Base-by-base conservation (phyloP, 768 basidiomycete species). In the Macrocybe gigantea region DNA sequence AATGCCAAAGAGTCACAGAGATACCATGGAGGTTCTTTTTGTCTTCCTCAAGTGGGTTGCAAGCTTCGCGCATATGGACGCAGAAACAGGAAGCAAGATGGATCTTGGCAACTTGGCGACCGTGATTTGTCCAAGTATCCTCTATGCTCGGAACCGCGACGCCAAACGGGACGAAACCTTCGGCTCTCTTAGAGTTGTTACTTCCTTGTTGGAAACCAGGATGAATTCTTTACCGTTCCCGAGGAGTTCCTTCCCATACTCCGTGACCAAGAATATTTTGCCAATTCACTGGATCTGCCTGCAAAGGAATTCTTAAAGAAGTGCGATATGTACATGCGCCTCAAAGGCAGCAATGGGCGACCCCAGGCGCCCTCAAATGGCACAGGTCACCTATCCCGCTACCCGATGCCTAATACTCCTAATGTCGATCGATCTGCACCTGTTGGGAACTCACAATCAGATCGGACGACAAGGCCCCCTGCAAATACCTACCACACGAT, bases 11-110 rank as follows among this genome's bases (percentile, higher is more conserved):
- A 80, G 82, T 52, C 91, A 99, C 64, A 85, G 96, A 53, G 96
- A 99, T 66, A 97, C 95, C 13, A 83, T 96, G 81, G 96, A 99
- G 67, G 91, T 96, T 44, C 72, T 99, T 44, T 97, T 96, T 61
- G 94, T 96, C 31, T 99, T 99, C 73, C 77, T 99, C 55, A 96
- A 97, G 68, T 99, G 96, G 96, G 96, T 99, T 8, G 95, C 95
- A 7, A 96, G 93, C 1, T 99, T 99, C 64, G 93, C 96, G 42
- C 95, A 99, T 66, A 83, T 94, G 73, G 94, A 97, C 60, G 92
- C 93, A 56, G 90, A 91, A 60, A 97, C 95, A 0, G 94, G 94
- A 37, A 94, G 90, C 69, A 94, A 95, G 71, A 99, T 99, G 96
- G 96, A 99, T 65, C 73, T 98, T 41, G 77, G 77, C 12, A 99